A percentile compares a stretch with the other conserved stretches of the same genome.
Conservation (phyloP, 2,329 filamentous ascomycete species). For the Alternaria triticina region DNA sequence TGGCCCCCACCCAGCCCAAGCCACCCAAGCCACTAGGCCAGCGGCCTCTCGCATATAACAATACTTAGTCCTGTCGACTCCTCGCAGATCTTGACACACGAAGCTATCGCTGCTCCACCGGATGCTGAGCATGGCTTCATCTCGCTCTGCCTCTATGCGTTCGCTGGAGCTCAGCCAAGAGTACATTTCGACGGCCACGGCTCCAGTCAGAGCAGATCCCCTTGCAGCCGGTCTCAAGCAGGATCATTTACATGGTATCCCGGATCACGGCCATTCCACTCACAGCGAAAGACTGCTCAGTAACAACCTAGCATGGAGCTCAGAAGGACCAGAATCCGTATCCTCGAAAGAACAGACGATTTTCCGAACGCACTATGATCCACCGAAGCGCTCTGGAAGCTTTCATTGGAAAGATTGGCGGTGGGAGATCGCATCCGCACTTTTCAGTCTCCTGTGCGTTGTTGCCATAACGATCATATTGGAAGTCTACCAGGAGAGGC, state of each 20-base stretch:
- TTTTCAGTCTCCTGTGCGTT: conserved; percentile 5
- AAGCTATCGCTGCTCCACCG: background rate
- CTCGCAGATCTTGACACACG: background rate
- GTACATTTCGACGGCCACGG: background rate
- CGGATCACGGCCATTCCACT: background rate
- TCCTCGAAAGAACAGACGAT: background rate
- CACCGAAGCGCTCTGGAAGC: background rate
- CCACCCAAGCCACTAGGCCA: background rate
- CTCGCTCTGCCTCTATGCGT: background rate
- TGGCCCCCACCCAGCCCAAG: background rate
- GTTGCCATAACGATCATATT: conserved; percentile 4
- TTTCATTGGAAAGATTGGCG: conserved; percentile 7
- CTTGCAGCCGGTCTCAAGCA: background rate
- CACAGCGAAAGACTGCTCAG: background rate
- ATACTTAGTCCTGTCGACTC: background rate
- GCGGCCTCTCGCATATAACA: background rate
- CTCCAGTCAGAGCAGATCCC: background rate
- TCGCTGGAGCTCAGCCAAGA: background rate
- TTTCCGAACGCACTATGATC: background rate
- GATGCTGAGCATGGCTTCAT: background rate
- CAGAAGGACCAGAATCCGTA: background rate
- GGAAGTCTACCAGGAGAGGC: conserved; percentile 1
- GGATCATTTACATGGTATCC: background rate
- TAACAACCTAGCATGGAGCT: background rate
- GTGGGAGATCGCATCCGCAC: conserved; percentile 13